phyloP scores from a whole-genome alignment of 139 green algal genomes.

The Coelastrella sp. region DNA sequence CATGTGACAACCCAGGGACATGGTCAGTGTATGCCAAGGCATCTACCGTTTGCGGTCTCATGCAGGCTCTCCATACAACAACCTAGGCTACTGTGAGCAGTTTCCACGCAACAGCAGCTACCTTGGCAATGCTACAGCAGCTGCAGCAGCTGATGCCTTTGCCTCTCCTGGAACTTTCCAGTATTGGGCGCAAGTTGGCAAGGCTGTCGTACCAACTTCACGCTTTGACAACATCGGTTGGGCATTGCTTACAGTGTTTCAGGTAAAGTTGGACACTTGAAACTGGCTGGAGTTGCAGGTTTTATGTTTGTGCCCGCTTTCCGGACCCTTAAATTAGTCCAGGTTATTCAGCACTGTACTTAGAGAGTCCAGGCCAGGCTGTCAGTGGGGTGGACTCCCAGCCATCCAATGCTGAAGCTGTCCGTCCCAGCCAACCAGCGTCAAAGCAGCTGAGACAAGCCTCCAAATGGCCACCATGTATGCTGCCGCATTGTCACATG shows the following conservation, averaged over 20 bases:
- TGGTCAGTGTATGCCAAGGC: too few relatives aligned
- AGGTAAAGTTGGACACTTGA: constrained; percentile 11
- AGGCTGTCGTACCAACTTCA: constrained; percentile 54
- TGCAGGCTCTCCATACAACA: constrained; percentile 63
- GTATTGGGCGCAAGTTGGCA: constrained; percentile 62
- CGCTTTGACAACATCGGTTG: constrained; percentile 78
- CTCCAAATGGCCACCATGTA: not conserved
- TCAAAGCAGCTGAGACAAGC: not conserved
- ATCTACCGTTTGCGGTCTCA: too few relatives aligned
- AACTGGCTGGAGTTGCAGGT: not conserved
- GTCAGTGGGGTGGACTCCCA: too few relatives aligned
- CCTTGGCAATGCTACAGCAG: not conserved
- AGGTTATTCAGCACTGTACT: too few relatives aligned
- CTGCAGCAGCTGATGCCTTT: not conserved
- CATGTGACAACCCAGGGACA: too few relatives aligned
- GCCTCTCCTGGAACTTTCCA: not conserved
- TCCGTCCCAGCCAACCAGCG: not conserved
- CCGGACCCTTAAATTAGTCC: too few relatives aligned
- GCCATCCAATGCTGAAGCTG: too few relatives aligned
- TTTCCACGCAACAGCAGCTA: constrained; percentile 55
- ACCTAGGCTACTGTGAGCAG: constrained; percentile 61
- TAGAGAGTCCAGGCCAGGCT: too few relatives aligned
- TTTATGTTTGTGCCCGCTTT: not conserved
- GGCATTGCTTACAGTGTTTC: constrained; percentile 73
- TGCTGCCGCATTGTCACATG: not conserved